Base-by-base conservation (phyloP, 2,329 filamentous ascomycete genomes). In the Cladorrhinum sp. region DNA sequence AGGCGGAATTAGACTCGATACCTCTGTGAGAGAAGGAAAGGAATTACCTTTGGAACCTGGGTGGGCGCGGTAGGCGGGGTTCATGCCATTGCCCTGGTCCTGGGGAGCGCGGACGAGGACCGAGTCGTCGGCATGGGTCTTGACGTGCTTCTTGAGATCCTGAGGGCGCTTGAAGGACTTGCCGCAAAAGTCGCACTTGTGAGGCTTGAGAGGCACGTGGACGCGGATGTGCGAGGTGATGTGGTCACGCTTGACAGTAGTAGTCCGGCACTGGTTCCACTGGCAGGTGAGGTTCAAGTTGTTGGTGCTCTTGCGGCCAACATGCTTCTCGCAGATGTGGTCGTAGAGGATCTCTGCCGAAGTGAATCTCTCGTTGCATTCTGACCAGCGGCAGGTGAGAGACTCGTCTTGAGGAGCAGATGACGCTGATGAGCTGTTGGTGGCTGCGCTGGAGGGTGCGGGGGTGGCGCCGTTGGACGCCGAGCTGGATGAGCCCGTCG, bases 131-230 rank as follows among this genome's bases (percentile, higher is more conserved):
- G 93, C 93, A 73, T 98, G 93, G 3, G 93, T 98, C 87, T 98
- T 99, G 77, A 98, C 92, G 75, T 99, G 95, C 81, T 99, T 99
- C 86, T 99, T 98, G 70, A 99, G 77, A 80, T 99, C 95, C 79
- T 99, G 95, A 2, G 95, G 95, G 32, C 95, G 90, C 85, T 99
- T 99, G 84, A 99, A 99, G 1, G 93, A 93, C 81, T 99, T 99
- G 73, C 92, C 92, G 73, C 95, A 99, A 78, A 97, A 96, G 74
- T 97, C 93, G 76, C 95, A 99, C 78, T 97, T 98, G 81, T 99
- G 95, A 67, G 95, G 95, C 83, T 99, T 99, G 63, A 99, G 81
- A 1, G 95, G 95, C n/a, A 99, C 93, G 75, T 99, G 95, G 57
- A 98, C 95, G 66, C 95, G 91, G 70, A 99, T 97, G 77, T 99